Evolutionary conservation across 2,329 filamentous ascomycete species (phyloP).

Genomic region (Dothiorella sarmentorum): DNA sequence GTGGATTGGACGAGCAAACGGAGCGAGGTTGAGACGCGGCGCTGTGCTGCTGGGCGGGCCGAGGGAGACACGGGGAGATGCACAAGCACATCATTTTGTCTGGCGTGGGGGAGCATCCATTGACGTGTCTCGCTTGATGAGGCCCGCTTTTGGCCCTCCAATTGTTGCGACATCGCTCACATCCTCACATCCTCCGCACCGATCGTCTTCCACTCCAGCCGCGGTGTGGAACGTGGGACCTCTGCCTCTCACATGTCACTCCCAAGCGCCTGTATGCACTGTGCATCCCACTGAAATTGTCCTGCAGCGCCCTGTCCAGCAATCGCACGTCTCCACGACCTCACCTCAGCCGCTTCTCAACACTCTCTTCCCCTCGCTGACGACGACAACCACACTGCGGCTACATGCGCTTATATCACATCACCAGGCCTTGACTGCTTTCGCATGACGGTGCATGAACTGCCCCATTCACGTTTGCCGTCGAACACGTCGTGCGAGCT

Average conservation of each 20-base stretch:
- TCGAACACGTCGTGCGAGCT: too few species aligned
- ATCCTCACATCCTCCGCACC: conserved; percentile 7
- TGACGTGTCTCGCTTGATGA: conserved; percentile 7
- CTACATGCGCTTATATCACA: too few species aligned
- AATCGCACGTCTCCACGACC: too few species aligned
- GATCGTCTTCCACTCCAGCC: background rate
- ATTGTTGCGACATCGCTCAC: conserved; percentile 4
- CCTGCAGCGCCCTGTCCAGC: too few species aligned
- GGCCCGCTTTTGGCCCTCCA: background rate
- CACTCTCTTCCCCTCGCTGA: too few species aligned
- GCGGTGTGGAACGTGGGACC: background rate
- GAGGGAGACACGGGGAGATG: background rate
- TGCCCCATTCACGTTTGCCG: too few species aligned
- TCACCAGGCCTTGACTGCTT: too few species aligned
- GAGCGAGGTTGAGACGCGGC: background rate
- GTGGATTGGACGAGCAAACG: background rate
- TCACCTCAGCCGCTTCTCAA: too few species aligned
- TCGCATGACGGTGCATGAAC: too few species aligned
- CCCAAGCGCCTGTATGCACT: background rate
- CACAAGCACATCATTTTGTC: too few species aligned
- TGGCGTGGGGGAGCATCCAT: background rate
- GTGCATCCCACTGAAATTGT: too few species aligned
- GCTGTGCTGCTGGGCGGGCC: background rate
- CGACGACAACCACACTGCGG: too few species aligned
- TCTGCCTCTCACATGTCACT: background rate